Evolutionary conservation across 352 stramenopile genomes (phyloP), one percentile per base, ranked within the genome.

Genomic region (Globisporangium orthogonon): DNA sequence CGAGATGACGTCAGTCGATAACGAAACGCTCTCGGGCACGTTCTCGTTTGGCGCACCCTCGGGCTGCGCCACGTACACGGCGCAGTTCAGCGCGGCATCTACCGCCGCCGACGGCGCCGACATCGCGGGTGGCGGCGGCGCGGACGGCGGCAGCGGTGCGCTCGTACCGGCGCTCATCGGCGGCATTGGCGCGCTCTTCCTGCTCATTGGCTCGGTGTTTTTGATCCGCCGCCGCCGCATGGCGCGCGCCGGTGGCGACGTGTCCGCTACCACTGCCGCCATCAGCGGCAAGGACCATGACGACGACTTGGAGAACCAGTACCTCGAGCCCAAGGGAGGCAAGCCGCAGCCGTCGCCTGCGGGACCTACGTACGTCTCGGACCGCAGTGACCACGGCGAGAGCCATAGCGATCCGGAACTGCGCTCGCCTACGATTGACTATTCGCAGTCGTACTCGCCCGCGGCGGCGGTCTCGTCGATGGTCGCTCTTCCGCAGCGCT

Each of bases 201-300:
- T 92, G n/a, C 73, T 92, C 53, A 63, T 88, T 17, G 80, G 67
- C 2, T 87, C 79, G 1, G 65, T 92, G 55, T 76, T 94, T 41
- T 69, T 87, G 6, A 54, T 91, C 14, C 73, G 77, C 28, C 84
- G 84, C 56, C 80, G 80, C 41, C 82, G 76, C 30, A 56, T 56
- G 49, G 58, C 65, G 56, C 69, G 56, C 62, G 62, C 13, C 41
- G 58, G 11, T 61, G 70, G 52, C 49, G 50, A 75, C n/a, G 70
- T 68, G 28, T 63, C 68, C 13, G 11, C 17, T 10, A 49, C 58
- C 50, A 33, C 69, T 52, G 66, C 17, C 10, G 45, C 58, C 50
- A 33, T 70, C 53, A 65, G 87, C 33, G 52, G 65, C 11, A 77
- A 80, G 57, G 74, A 79, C 67, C n/a, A 52, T 52, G 67, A 79